These are phyloP conservation scores for Luvunga scandens DNA, from an alignment of 345 rosid genomes.

Conservation along the genomic window DNA sequence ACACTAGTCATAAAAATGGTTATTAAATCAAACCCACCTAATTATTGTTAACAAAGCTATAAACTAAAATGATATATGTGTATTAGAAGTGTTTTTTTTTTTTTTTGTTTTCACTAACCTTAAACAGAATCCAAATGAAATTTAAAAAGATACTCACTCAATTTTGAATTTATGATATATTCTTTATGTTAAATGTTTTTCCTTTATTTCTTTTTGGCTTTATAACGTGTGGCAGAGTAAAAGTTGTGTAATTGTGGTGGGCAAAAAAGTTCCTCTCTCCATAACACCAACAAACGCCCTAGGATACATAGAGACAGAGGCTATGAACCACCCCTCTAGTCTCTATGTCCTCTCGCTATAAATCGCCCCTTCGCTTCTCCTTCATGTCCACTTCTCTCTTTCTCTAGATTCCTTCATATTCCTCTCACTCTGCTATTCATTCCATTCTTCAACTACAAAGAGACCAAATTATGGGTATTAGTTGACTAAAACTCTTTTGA, in stretches of 20 bases:
- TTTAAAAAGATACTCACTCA: not conserved
- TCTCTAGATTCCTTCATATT: not conserved
- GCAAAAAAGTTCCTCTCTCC: not conserved
- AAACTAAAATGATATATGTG: not conserved
- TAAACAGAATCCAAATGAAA: not conserved
- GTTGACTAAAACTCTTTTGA: not conserved
- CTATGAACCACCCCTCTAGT: not conserved
- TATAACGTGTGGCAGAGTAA: slow-evolving; percentile 21
- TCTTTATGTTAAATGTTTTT: not conserved
- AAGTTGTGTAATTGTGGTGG: slow-evolving; percentile 15
- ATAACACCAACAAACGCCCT: not conserved
- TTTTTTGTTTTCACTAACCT: not conserved
- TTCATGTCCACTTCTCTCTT: slow-evolving; percentile 18
- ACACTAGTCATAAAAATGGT: not conserved
- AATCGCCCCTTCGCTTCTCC: slow-evolving; percentile 32
- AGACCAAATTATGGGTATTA: not conserved
- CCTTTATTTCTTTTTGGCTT: not conserved
- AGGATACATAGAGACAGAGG: not conserved
- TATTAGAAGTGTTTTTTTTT: not conserved
- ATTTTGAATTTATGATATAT: not conserved
- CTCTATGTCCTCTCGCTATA: slow-evolving; percentile 25
- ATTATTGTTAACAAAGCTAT: not conserved
- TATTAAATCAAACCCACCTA: not conserved
- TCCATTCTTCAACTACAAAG: not conserved
- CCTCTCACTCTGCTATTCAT: not conserved